Conservation (phyloP, 371 early-diverging fungal genomes). For the Sporodiniella umbellata region DNA sequence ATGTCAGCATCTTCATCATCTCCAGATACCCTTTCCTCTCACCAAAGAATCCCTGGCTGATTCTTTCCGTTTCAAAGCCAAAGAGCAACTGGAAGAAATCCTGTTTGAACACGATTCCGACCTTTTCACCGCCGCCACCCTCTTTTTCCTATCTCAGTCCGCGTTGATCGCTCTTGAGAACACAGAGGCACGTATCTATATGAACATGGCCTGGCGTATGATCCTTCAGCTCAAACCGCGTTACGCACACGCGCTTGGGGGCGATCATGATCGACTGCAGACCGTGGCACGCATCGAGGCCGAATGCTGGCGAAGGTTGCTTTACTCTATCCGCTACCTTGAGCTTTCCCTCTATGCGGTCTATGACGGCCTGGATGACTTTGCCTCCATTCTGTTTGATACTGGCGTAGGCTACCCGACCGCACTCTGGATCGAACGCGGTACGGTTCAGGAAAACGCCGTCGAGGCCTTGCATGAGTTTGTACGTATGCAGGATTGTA, state of each 20-base stretch:
- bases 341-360: slow-evolving; percentile 27
- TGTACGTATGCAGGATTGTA: slow-evolving; percentile 24
- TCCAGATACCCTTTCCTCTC: slow-evolving; percentile 3
- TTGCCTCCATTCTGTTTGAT: slow-evolving; percentile 25
- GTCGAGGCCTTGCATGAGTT: slow-evolving; percentile 18
- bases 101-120: slow-evolving; percentile 33
- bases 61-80: slow-evolving; percentile 25
- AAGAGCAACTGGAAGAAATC: slow-evolving; percentile 19
- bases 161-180: slow-evolving; percentile 23
- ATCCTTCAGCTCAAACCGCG: slow-evolving; percentile 22
- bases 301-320: slow-evolving; percentile 38
- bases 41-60: slow-evolving; percentile 22
- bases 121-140: slow-evolving; percentile 19
- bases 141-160: slow-evolving; percentile 23
- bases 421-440: slow-evolving; percentile 18
- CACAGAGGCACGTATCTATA: slow-evolving; percentile 29
- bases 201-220: slow-evolving; percentile 38
- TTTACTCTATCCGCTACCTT: slow-evolving; percentile 29
- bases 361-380: slow-evolving; percentile 25
- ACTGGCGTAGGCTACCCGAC: slow-evolving; percentile 32
- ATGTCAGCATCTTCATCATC: slow-evolving; percentile 32
- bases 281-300: slow-evolving; percentile 16
- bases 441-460: slow-evolving; percentile 6
- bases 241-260: slow-evolving; percentile 11
- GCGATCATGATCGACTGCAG: not conserved